Evolutionary conservation across 2,329 filamentous ascomycete species (phyloP).

Genomic region (Penicillium sp.): DNA sequence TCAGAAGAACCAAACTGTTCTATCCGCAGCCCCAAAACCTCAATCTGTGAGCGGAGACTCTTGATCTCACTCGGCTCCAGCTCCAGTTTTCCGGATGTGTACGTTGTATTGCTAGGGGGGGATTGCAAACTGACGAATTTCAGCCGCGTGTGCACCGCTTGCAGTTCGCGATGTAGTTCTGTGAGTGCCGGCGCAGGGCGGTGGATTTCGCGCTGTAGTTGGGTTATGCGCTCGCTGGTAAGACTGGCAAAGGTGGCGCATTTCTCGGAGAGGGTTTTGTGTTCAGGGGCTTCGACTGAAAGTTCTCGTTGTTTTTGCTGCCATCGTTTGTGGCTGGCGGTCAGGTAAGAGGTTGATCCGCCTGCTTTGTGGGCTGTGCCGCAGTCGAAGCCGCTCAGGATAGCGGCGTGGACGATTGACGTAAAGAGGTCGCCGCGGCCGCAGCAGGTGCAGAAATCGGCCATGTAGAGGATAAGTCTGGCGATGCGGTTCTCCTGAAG

Average conservation of each 20-base stretch:
- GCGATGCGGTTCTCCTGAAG: slow-evolving; percentile 26
- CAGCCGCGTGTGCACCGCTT: not conserved
- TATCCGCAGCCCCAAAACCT: slow-evolving; percentile 2
- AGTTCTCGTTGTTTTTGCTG: slow-evolving; percentile 17
- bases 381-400: slow-evolving; percentile 34
- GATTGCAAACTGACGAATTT: not conserved
- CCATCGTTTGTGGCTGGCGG: slow-evolving; percentile 24
- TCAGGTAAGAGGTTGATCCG: not conserved
- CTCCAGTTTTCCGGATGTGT: not conserved
- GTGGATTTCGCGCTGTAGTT: slow-evolving; percentile 10
- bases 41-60: slow-evolving; percentile 4
- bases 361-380: slow-evolving; percentile 17
- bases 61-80: not conserved
- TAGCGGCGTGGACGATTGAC: slow-evolving; percentile 32
- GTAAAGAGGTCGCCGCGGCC: slow-evolving; percentile 26
- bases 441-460: slow-evolving; percentile 36
- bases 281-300: slow-evolving; percentile 10
- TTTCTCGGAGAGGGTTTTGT: slow-evolving; percentile 27
- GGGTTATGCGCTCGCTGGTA: slow-evolving; percentile 25
- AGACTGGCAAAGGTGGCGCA: slow-evolving; percentile 30
- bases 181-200: not conserved
- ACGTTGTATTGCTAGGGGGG: not conserved
- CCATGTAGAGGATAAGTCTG: slow-evolving; percentile 36
- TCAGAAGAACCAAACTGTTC: slow-evolving; percentile 7
- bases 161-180: not conserved